A percentile compares a stretch with the other conserved stretches of the same genome.
Evolutionary conservation across 495 filamentous ascomycete species (phyloP).

Genomic region (Penicillium bovifimosum): DNA sequence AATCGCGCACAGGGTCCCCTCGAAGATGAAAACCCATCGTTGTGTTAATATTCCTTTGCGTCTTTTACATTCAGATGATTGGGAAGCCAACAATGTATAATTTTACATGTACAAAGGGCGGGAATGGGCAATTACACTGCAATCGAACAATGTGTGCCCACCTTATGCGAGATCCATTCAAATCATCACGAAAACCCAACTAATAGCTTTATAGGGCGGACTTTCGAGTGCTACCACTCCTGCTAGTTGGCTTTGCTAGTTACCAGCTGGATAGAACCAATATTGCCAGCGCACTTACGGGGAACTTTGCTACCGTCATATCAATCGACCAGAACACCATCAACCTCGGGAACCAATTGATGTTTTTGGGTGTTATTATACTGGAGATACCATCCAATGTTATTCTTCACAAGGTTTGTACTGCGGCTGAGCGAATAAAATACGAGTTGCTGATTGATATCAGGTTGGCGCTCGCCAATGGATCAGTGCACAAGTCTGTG

Average conservation of each 20-base stretch:
- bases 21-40: background rate
- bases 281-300: conserved; percentile 42
- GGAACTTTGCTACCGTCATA: conserved; percentile 38
- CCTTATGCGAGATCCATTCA: too few species aligned
- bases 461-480: conserved; percentile 45
- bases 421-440: too few species aligned
- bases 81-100: background rate
- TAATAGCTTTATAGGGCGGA: background rate
- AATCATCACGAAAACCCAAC: background rate
- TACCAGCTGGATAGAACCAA: conserved; percentile 46
- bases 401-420: too few species aligned
- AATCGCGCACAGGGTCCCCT: background rate
- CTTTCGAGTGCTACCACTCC: conserved; percentile 34
- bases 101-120: background rate
- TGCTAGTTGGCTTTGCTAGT: conserved; percentile 46
- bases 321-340: conserved; percentile 46
- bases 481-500: conserved; percentile 47
- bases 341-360: conserved; percentile 50
- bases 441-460: conserved; percentile 1
- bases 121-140: background rate
- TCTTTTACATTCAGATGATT: background rate
- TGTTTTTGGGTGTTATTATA: conserved; percentile 48
- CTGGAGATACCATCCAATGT: conserved; percentile 52
- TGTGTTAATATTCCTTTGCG: background rate
- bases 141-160: background rate